Evolutionary conservation across 177 flowering plant species (phyloP).

Genomic region (Telopea speciosissima): DNA sequence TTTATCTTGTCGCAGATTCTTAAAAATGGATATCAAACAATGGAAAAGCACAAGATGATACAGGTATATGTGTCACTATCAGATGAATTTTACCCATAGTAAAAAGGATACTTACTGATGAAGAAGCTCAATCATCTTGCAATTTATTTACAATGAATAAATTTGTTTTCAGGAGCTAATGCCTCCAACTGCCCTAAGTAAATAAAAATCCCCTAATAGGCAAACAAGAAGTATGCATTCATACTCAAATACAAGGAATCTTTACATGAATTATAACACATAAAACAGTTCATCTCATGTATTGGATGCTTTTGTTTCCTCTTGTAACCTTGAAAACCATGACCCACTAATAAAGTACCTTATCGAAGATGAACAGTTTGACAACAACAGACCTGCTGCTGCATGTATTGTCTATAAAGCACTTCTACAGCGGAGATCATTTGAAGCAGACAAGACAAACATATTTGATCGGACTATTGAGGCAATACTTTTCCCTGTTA

Average conservation of each 20-base stretch:
- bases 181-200: slow-evolving; percentile 30
- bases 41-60: slow-evolving; percentile 27
- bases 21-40: too few species aligned
- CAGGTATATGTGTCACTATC: slow-evolving; percentile 22
- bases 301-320: too few species aligned
- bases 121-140: not conserved
- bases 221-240: slow-evolving; percentile 59
- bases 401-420: too few species aligned
- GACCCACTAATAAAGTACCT: too few species aligned
- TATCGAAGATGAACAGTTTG: too few species aligned
- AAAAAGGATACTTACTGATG: not conserved
- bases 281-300: slow-evolving; percentile 49
- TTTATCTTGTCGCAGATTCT: slow-evolving; percentile 30
- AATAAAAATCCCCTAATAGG: slow-evolving; percentile 71
- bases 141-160: too few species aligned
- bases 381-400: too few species aligned
- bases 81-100: not conserved
- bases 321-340: too few species aligned
- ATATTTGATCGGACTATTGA: slow-evolving; percentile 59
- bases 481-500: slow-evolving; percentile 25
- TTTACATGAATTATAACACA: not conserved
- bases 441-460: too few species aligned
- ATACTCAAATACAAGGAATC: not conserved
- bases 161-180: slow-evolving; percentile 42
- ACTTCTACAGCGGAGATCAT: too few species aligned